phyloP scores from a whole-genome alignment of 352 stramenopile genomes.

The Phytophthora boehmeriae region DNA sequence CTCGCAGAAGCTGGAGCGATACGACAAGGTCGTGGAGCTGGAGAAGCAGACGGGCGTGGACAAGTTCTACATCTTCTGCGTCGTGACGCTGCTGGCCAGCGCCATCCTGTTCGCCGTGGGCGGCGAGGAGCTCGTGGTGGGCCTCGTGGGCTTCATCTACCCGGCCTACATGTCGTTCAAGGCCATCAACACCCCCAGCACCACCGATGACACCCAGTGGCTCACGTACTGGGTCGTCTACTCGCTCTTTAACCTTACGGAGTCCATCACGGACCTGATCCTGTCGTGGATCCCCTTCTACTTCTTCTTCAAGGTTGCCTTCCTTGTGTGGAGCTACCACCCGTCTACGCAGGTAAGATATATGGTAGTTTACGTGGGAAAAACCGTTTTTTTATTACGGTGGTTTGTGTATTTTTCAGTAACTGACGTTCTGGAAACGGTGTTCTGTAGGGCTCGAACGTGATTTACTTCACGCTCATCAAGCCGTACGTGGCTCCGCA shows the following conservation, averaged over 20 bases:
- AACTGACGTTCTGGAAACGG: too few relatives aligned
- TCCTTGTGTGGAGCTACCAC: conserved; percentile 89
- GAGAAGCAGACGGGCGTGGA: conserved; percentile 87
- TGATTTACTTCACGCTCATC: conserved; percentile 87
- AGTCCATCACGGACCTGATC: conserved; percentile 85
- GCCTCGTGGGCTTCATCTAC: conserved; percentile 89
- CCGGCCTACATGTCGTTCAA: conserved; percentile 91
- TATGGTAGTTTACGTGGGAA: too few relatives aligned
- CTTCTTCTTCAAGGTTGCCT: conserved; percentile 88
- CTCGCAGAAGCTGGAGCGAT: conserved; percentile 76
- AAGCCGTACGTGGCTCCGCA: conserved; percentile 85
- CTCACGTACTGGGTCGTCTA: conserved; percentile 96
- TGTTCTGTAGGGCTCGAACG: conserved; percentile 71
- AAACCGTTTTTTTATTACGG: background rate
- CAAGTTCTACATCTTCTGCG: conserved; percentile 89
- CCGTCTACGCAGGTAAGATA: conserved; percentile 65
- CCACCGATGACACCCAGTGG: conserved; percentile 88
- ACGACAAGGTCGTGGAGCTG: conserved; percentile 83
- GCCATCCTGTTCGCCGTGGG: conserved; percentile 82
- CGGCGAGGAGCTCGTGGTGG: conserved; percentile 78
- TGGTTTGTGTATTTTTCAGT: too few relatives aligned
- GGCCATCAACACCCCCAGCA: conserved; percentile 76
- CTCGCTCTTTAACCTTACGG: conserved; percentile 96
- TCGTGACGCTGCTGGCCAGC: conserved; percentile 46
- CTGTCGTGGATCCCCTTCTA: conserved; percentile 89